Base-by-base conservation (phyloP, 805 yeast genomes). In the Phaffomyces opuntiae region DNA sequence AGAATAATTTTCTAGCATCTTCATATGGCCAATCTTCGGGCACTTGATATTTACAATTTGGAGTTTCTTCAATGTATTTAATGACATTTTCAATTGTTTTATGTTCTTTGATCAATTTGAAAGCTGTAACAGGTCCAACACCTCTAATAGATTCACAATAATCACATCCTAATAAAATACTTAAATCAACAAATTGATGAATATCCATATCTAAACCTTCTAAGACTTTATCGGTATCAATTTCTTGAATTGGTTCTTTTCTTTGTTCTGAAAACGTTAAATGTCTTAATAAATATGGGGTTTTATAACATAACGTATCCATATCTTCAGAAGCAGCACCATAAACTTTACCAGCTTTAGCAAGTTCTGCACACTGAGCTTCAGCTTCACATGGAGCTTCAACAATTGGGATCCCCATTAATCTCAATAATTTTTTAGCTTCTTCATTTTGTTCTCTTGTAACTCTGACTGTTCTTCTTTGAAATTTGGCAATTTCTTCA, bases 251-350 rank as follows among this genome's bases (percentile, higher is more conserved):
- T 13, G 97, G 97, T 63, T 87, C 78, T 63, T 93, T 93, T 56
- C 95, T 77, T 27, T 95, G 91, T 61, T 93, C 99, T 1, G 97
- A 81, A 53, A 90, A 93, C 0, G 98, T 93, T 63, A 93, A 73
- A 62, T 93, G 96, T 53, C 99, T 77, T 49, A 93, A 71, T 44
- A 93, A 67, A 49, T 68, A 80, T 7, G 96, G 93, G 2, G 98
- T 87, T 46, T 80, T 82, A 61, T 91, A 93, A 59, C 98, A 93
- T 46, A 93, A 64, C 1, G 99, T 93, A 66, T 93, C 99, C 99
- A 93, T 93, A 78, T 93, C 99, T 63, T 93, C 99, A 7, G 96
- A 85, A 1, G 97, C 99, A 3, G 98, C 96, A 9, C 96, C 99
- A 61, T 82, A 93, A 0, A 91, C 98, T 60, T 88, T 89, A 2